Conservation (phyloP, 345 rosid genomes). For the Bruguiera parviflora region DNA sequence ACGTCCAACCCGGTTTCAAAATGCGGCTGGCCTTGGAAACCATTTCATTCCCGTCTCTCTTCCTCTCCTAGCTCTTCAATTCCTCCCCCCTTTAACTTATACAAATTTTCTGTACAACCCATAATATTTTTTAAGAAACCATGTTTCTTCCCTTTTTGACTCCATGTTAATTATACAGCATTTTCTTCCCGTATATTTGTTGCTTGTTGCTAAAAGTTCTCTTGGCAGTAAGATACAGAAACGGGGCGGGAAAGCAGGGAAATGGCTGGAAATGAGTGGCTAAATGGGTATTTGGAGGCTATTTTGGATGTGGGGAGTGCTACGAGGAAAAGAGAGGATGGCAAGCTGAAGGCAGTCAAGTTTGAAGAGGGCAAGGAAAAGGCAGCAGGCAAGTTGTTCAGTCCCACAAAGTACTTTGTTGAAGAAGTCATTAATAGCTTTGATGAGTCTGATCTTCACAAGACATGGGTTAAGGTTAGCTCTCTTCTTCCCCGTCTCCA, state of each 20-base stretch:
- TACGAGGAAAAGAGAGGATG: conserved; percentile 42
- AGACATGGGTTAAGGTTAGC: conserved; percentile 81
- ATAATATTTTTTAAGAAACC: background rate
- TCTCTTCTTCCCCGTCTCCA: background rate
- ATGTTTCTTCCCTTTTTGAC: background rate
- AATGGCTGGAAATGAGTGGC: conserved; percentile 92
- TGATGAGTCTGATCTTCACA: conserved; percentile 80
- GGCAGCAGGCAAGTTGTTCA: conserved; percentile 52
- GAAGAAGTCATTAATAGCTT: conserved; percentile 82
- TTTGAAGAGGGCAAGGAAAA: conserved; percentile 39
- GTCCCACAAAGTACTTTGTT: conserved; percentile 78
- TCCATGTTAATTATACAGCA: too few relatives aligned
- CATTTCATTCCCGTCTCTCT: background rate
- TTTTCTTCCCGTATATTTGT: too few relatives aligned
- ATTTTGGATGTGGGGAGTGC: conserved; percentile 71
- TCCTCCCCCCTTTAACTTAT: too few relatives aligned
- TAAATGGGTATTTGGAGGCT: conserved; percentile 84
- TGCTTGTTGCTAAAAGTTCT: too few relatives aligned
- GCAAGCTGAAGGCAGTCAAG: conserved; percentile 46
- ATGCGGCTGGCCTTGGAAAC: background rate
- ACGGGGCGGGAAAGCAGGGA: background rate
- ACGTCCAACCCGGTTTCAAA: conserved; percentile 32
- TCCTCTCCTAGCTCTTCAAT: background rate
- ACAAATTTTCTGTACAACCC: background rate
- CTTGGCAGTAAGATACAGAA: too few relatives aligned